phyloP scores from a whole-genome alignment of 2,329 filamentous ascomycete genomes.

The Xylariaceae sp. region DNA sequence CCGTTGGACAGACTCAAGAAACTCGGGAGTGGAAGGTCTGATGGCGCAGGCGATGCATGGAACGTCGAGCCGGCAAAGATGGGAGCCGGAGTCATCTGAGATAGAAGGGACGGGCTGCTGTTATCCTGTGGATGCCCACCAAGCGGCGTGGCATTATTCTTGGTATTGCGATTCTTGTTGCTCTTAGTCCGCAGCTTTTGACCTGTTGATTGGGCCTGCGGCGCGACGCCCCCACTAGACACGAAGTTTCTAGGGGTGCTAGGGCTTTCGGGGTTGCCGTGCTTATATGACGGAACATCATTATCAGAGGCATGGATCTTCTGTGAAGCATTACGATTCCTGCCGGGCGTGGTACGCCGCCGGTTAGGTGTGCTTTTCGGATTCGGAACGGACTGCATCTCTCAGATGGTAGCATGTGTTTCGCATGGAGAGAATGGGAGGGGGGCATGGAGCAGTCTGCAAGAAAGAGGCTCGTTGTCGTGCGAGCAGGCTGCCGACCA shows the following conservation, averaged over 20 bases:
- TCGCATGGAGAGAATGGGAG: conserved; percentile 8
- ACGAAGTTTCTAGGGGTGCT: conserved; percentile 46
- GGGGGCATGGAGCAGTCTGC: conserved; percentile 7
- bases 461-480: conserved; percentile 7
- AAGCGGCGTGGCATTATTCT: conserved; percentile 40
- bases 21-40: conserved; percentile 82
- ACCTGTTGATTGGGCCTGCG: conserved; percentile 29
- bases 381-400: conserved; percentile 35
- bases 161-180: conserved; percentile 27
- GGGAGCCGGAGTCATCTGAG: conserved; percentile 46
- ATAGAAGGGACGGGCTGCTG: conserved; percentile 44
- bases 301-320: conserved; percentile 60
- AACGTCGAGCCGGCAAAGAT: conserved; percentile 92
- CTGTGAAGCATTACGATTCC: conserved; percentile 38
- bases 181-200: conserved; percentile 30
- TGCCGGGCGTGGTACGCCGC: conserved; percentile 38
- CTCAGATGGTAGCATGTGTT: conserved; percentile 27
- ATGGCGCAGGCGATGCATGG: conserved; percentile 88
- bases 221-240: conserved; percentile 34
- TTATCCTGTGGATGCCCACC: conserved; percentile 39
- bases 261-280: conserved; percentile 31
- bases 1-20: conserved; percentile 74
- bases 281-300: conserved; percentile 41
- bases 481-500: not conserved
- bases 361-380: conserved; percentile 38